Conservation (phyloP, 208 protist genomes). For the Trypanosoma scelopori region DNA sequence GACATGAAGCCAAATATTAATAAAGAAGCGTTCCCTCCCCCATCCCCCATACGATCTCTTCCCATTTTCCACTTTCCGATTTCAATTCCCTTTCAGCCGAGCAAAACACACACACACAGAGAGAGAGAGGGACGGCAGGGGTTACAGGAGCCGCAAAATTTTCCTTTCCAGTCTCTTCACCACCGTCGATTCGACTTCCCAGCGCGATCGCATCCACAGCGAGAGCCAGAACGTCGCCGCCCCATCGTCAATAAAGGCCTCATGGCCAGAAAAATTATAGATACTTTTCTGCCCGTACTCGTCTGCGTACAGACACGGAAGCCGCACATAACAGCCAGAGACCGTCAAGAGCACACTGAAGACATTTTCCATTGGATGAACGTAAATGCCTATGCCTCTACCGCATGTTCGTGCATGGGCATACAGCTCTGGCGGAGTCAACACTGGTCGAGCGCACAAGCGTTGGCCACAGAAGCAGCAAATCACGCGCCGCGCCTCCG, state of each 20-base stretch:
- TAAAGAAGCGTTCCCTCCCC: too few species aligned
- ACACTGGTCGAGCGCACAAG: conserved; percentile 32
- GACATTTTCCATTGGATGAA: conserved; percentile 31
- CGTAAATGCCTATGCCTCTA: conserved; percentile 60
- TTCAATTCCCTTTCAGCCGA: neutral
- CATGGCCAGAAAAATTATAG: conserved; percentile 33
- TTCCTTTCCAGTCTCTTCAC: conserved; percentile 34
- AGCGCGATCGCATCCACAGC: conserved; percentile 64
- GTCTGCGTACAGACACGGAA: conserved; percentile 60
- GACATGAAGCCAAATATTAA: too few species aligned
- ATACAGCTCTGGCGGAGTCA: conserved; percentile 42
- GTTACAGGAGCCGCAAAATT: conserved; percentile 30
- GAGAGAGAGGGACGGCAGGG: neutral
- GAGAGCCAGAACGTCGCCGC: conserved; percentile 37
- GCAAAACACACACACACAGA: neutral
- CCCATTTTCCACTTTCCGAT: too few species aligned
- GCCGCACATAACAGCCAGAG: conserved; percentile 26
- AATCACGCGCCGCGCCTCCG: conserved; percentile 33
- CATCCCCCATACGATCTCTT: too few species aligned
- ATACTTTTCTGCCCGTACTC: conserved; percentile 56
- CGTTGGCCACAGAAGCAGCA: conserved; percentile 60
- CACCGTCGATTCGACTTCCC: conserved; percentile 57
- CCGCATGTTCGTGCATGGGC: conserved; percentile 52
- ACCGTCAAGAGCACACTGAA: conserved; percentile 54
- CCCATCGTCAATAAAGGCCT: conserved; percentile 33